Base-by-base conservation (phyloP, 2,329 filamentous ascomycete genomes). In the Biscogniauxia marginata region DNA sequence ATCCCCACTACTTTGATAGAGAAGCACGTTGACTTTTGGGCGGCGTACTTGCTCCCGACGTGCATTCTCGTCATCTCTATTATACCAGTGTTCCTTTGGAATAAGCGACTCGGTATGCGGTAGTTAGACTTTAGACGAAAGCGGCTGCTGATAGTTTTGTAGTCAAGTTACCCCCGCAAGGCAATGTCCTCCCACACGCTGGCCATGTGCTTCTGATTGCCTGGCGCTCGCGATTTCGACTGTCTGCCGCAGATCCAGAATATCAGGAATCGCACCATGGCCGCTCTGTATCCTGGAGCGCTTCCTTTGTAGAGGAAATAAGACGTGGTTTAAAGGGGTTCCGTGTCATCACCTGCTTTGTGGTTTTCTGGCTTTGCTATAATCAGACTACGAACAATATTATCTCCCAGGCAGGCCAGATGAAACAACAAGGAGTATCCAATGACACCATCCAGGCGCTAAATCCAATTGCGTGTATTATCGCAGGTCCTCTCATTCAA, bases 371-470 rank as follows among this genome's bases (percentile, higher is more conserved):
- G 13, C 71, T 82, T 4, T 73, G 77, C 5, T 81, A 81, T 70
- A 79, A 79, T 66, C 80, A 83, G 63, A 81, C 82, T 73, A 73
- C 75, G 55, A 80, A 78, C 70, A 83, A 83, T 60, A 65, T 84
- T 39, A 79, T 79, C 16, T 81, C 80, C 0, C 81, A 84, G 65
- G 80, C 81, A 11, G 79, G 77, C 0, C 81, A 80, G 20, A 80
- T 83, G 78, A 63, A 71, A 6, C 75, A 78, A 4, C 73, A 78
- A 56, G 81, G 81, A 48, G 75, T 82, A 1, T 80, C 81, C 53
- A 84, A 83, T 70, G 81, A 84, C 53, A 73, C 82, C 55, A 77
- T 84, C 64, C 79, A 77, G 64, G 81, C 82, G 63, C 70, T 84
- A 18, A 81, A 83, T 69, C 78, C 80, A 7, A 73, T 83, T 49